These are phyloP conservation scores for Globomyces pollinis-pini DNA, from an alignment of 192 early-diverging fungal genomes.

Conservation along the genomic window DNA sequence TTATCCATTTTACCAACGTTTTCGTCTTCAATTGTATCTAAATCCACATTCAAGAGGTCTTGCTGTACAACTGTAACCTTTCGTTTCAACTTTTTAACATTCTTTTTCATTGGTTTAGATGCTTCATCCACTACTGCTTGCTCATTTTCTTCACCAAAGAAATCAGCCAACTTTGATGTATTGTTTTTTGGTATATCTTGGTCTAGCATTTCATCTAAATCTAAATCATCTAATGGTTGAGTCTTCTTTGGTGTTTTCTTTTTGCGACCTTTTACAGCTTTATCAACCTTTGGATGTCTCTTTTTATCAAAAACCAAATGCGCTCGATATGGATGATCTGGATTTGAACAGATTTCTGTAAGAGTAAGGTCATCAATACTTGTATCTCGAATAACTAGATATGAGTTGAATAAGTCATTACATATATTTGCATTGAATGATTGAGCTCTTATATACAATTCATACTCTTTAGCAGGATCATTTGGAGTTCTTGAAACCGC, in stretches of 20 bases:
- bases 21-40: neutral
- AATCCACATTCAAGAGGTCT: neutral
- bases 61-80: neutral
- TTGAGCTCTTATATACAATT: constrained; percentile 8
- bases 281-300: constrained; percentile 4
- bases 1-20: too few relatives aligned
- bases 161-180: neutral
- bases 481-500: constrained; percentile 66
- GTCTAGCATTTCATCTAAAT: neutral
- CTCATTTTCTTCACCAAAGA: constrained; percentile 10
- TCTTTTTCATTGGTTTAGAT: neutral
- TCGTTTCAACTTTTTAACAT: neutral
- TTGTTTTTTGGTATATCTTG: neutral
- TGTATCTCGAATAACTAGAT: constrained; percentile 7
- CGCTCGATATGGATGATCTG: constrained; percentile 9
- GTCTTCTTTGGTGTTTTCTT: neutral
- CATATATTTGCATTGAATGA: constrained; percentile 6
- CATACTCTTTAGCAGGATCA: neutral
- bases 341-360: constrained; percentile 7
- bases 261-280: neutral
- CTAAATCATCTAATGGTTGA: neutral
- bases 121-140: neutral
- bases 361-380: constrained; percentile 13
- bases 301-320: constrained; percentile 9
- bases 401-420: neutral